Conservation (phyloP, 2,329 filamentous ascomycete genomes). For the Spiromastix sp. region DNA sequence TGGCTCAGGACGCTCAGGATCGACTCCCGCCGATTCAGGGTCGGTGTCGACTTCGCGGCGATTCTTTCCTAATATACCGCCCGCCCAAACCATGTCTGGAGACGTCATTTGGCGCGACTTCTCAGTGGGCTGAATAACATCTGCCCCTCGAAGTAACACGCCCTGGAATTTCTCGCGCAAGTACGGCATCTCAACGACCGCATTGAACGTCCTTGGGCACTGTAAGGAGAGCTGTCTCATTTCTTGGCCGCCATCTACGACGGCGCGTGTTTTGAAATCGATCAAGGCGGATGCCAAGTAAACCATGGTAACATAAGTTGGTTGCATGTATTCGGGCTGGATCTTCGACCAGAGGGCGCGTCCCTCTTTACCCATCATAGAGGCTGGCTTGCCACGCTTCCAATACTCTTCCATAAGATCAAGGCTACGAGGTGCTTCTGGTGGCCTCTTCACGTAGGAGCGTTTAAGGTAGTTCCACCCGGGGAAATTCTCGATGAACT, state of each 20-base stretch:
- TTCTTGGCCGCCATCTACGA: slow-evolving; percentile 22
- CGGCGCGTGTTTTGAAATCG: slow-evolving; percentile 25
- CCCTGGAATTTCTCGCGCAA: slow-evolving; percentile 32
- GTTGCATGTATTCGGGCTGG: slow-evolving; percentile 31
- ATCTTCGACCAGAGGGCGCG: slow-evolving; percentile 26
- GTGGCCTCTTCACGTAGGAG: slow-evolving; percentile 22
- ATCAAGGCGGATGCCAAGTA: slow-evolving; percentile 31
- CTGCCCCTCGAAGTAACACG: slow-evolving; percentile 23
- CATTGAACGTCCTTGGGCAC: slow-evolving; percentile 28
- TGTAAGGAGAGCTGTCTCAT: slow-evolving; percentile 18
- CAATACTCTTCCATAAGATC: slow-evolving; percentile 22
- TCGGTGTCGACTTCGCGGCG: no score
- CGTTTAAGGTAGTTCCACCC: slow-evolving; percentile 51
- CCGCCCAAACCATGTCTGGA: no score
- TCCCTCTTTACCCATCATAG: slow-evolving; percentile 22
- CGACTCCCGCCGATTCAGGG: no score
- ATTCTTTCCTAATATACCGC: slow-evolving; percentile 24
- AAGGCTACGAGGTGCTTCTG: slow-evolving; percentile 18
- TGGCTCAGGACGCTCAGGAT: no score
- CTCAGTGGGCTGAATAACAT: no score
- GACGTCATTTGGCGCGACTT: no score
- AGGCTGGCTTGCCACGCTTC: slow-evolving; percentile 12
- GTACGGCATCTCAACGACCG: slow-evolving; percentile 28
- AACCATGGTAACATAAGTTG: slow-evolving; percentile 35
- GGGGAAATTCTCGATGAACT: slow-evolving; percentile 67